Conservation (phyloP, 1,139 yeast genomes). For the Protomyces arabidopsidicola region DNA sequence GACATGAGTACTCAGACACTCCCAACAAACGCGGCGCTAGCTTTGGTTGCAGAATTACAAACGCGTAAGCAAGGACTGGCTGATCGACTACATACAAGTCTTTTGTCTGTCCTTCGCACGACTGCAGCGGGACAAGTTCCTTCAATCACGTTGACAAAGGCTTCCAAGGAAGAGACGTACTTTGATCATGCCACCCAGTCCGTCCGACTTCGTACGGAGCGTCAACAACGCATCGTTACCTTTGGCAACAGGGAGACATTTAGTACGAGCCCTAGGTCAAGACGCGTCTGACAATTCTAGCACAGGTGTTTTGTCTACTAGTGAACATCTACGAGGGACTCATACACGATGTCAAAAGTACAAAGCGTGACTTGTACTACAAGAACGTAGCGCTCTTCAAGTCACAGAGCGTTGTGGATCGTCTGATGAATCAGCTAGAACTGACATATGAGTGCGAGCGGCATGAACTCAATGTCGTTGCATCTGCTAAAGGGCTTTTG, state of each 20-base stretch:
- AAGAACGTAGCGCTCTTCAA: constrained; percentile 56
- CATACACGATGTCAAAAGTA: not conserved
- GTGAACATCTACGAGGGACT: constrained; percentile 14
- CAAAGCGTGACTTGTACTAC: constrained; percentile 57
- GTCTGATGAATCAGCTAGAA: constrained; percentile 42
- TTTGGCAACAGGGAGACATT: not conserved
- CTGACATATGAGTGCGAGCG: constrained; percentile 33
- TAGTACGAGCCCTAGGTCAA: not conserved
- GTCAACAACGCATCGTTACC: not conserved
- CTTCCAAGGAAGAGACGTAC: not conserved
- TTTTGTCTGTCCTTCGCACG: no score
- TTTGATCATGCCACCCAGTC: not conserved
- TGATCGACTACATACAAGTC: no score
- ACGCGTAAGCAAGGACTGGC: no score
- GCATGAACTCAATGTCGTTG: constrained; percentile 47
- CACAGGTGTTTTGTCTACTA: not conserved
- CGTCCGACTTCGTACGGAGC: not conserved
- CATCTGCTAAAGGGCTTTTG: constrained; percentile 62
- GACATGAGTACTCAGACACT: no score
- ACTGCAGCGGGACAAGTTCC: not conserved
- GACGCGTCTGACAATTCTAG: not conserved
- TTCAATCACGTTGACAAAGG: not conserved
- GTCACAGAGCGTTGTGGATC: constrained; percentile 48
- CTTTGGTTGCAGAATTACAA: no score
- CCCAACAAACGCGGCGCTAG: no score